These are phyloP conservation scores for Mychonastes homosphaera DNA, from an alignment of 139 green algal genomes.

Conservation along the genomic window DNA sequence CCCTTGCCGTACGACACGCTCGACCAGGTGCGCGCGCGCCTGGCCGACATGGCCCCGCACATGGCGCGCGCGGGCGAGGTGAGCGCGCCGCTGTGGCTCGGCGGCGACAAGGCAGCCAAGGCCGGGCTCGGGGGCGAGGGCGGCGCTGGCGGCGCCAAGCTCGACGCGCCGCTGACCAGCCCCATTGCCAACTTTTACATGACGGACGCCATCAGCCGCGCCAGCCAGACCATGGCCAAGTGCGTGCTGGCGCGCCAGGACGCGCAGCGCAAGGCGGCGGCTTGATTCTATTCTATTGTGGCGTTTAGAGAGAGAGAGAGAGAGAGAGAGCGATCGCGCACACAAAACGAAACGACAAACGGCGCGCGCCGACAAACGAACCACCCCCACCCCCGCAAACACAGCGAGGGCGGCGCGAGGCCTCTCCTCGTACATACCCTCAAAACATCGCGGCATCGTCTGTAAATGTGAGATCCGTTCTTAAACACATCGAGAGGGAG, in stretches of 20 bases:
- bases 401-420: too few relatives aligned
- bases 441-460: too few relatives aligned
- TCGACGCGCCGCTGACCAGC: slow-evolving; percentile 39
- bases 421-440: too few relatives aligned
- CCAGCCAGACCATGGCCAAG: slow-evolving; percentile 89
- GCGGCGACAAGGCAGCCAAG: slow-evolving; percentile 58
- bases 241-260: slow-evolving; percentile 54
- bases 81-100: slow-evolving; percentile 75
- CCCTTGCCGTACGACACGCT: slow-evolving; percentile 78
- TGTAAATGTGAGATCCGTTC: too few relatives aligned
- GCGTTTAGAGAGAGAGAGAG: too few relatives aligned
- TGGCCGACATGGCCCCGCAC: slow-evolving; percentile 73
- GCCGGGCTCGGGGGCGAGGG: background rate
- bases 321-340: too few relatives aligned
- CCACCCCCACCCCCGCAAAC: too few relatives aligned
- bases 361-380: too few relatives aligned
- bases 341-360: too few relatives aligned
- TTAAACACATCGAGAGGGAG: too few relatives aligned
- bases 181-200: slow-evolving; percentile 90
- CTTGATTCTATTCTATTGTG: too few relatives aligned
- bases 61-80: slow-evolving; percentile 50
- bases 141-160: background rate
- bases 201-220: slow-evolving; percentile 88
- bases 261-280: background rate
- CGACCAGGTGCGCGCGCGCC: slow-evolving; percentile 50